Percentiles rank a stretch among this genome's conserved stretches.
These are phyloP conservation scores for Plasmodium blacklocki DNA, from an alignment of 169 alveolate species.

Conservation along the genomic window DNA sequence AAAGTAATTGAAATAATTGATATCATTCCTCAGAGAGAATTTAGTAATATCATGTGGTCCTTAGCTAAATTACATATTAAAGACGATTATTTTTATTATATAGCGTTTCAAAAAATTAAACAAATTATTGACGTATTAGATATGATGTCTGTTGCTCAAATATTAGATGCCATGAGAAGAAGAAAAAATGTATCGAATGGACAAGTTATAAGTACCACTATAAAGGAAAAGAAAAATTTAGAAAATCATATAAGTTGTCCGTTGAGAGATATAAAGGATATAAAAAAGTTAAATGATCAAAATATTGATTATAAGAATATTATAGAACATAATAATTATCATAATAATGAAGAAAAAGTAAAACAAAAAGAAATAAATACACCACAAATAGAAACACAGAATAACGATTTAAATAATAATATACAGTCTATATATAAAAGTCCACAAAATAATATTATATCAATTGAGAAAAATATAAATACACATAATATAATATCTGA, in stretches of 20 bases:
- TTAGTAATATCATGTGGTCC: constrained; percentile 76
- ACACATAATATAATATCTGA: constrained; percentile 10
- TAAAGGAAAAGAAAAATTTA: neutral
- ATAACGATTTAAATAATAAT: neutral
- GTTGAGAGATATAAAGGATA: neutral
- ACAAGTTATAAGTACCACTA: neutral
- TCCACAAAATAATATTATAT: neutral
- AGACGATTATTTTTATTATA: constrained; percentile 37
- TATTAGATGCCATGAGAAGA: constrained; percentile 74
- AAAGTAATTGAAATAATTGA: constrained; percentile 62
- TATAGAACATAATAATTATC: neutral
- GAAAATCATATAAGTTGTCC: neutral
- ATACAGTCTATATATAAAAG: neutral
- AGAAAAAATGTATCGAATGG: constrained; percentile 18
- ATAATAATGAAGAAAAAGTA: neutral
- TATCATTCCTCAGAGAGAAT: constrained; percentile 72
- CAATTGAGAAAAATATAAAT: constrained; percentile 1
- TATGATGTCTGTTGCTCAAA: constrained; percentile 76
- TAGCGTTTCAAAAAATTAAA: constrained; percentile 31
- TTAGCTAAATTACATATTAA: constrained; percentile 61
- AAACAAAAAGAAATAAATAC: neutral
- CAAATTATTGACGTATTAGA: constrained; percentile 50
- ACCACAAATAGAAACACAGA: neutral
- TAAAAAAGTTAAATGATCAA: neutral
- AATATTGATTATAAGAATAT: neutral